Percentiles rank a stretch among this genome's conserved stretches.
Evolutionary conservation across 305 asterid genomes (phyloP).

Genomic region (Solanum hybrid): DNA sequence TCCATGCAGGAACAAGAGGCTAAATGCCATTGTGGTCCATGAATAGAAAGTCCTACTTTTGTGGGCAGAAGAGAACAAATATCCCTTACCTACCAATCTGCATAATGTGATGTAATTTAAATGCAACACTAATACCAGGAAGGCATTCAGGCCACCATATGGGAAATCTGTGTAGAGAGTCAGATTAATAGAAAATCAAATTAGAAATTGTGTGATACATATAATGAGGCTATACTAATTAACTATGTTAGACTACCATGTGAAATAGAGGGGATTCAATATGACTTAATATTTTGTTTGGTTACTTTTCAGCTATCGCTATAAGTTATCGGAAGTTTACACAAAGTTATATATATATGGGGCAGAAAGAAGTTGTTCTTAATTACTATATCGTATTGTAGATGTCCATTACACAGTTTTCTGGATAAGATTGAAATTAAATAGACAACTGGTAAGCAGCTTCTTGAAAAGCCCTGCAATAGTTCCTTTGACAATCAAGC

Average conservation of each 20-base stretch:
- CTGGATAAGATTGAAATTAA: not conserved
- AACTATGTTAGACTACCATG: not conserved
- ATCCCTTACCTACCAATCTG: not conserved
- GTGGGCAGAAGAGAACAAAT: not conserved
- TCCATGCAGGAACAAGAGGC: not conserved
- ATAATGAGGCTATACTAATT: not conserved
- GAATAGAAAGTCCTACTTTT: not conserved
- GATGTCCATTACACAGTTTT: not conserved
- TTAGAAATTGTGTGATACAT: too few species aligned
- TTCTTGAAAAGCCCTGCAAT: not conserved
- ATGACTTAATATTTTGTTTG: not conserved
- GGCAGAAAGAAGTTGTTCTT: not conserved
- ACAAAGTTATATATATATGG: not conserved
- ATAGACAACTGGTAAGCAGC: not conserved
- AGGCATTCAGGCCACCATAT: not conserved
- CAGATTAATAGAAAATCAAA: not conserved
- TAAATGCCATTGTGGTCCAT: slow-evolving; percentile 3
- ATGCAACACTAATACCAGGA: not conserved
- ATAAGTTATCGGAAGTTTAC: not conserved
- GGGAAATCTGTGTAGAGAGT: not conserved
- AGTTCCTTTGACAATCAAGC: not conserved
- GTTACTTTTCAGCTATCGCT: not conserved
- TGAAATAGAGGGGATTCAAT: not conserved
- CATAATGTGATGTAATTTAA: not conserved
- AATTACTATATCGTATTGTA: too few species aligned